A percentile compares a stretch with the other conserved stretches of the same genome.
Evolutionary conservation across 225 moss, liverwort and hornwort species (phyloP).

Genomic region (Sphagnum contortum): DNA sequence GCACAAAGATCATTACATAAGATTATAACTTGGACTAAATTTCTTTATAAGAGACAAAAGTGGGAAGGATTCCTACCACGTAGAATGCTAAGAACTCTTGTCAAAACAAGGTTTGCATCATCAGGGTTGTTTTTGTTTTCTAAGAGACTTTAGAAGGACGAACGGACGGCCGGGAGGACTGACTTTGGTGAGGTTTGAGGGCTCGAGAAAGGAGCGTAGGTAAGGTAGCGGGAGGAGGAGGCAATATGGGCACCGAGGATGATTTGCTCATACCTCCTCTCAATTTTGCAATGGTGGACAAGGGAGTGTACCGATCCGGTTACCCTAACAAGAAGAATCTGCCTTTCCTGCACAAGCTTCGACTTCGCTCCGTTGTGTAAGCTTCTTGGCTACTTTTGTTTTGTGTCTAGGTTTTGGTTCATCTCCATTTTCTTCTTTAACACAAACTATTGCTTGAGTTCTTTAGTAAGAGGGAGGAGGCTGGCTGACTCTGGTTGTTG

Average conservation of each 20-base stretch:
- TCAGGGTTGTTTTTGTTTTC: too few relatives aligned
- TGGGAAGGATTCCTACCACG: too few relatives aligned
- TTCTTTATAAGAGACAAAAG: too few relatives aligned
- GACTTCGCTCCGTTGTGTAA: constrained; percentile 77
- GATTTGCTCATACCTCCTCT: constrained; percentile 83
- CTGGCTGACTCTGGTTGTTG: not conserved
- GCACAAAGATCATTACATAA: too few relatives aligned
- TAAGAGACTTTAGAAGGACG: too few relatives aligned
- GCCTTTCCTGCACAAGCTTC: constrained; percentile 82
- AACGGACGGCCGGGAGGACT: too few relatives aligned
- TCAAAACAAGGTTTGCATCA: too few relatives aligned
- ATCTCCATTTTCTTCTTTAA: not conserved
- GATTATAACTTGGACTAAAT: too few relatives aligned
- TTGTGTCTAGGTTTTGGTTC: not conserved
- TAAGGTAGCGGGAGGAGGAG: not conserved
- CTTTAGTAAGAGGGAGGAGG: too few relatives aligned
- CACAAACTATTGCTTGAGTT: not conserved
- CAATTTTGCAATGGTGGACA: constrained; percentile 98
- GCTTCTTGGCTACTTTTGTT: constrained; percentile 2
- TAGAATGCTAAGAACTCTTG: too few relatives aligned
- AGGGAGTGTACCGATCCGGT: constrained; percentile 89
- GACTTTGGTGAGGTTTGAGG: too few relatives aligned
- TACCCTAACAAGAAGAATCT: constrained; percentile 91
- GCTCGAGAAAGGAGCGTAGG: constrained; percentile 1
- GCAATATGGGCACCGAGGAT: constrained; percentile 47